Percentiles rank a stretch among this genome's conserved stretches.
These are phyloP conservation scores for Thozetella sp. DNA, from an alignment of 495 filamentous ascomycete genomes.

Conservation along the genomic window DNA sequence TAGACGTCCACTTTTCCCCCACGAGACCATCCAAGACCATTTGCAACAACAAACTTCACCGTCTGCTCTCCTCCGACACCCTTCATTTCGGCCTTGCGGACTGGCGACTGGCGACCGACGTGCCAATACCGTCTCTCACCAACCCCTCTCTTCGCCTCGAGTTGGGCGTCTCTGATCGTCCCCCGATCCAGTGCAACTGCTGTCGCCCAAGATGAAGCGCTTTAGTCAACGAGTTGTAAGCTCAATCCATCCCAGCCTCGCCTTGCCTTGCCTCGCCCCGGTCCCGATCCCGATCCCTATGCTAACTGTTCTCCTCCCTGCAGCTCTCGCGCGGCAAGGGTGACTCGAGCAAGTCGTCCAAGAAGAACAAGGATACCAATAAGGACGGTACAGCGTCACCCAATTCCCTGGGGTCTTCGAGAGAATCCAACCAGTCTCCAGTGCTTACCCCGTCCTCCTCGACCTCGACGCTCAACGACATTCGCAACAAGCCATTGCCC, in stretches of 20 bases:
- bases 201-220: conserved; percentile 82
- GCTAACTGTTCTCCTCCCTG: conserved; percentile 22
- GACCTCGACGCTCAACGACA: conserved; percentile 81
- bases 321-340: conserved; percentile 92
- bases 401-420: conserved; percentile 57
- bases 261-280: no score
- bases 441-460: conserved; percentile 78
- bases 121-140: conserved; percentile 1
- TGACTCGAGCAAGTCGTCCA: conserved; percentile 86
- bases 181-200: conserved; percentile 35
- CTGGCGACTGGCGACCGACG: conserved; percentile 5
- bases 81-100: neutral
- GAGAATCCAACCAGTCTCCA: conserved; percentile 58
- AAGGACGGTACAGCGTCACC: conserved; percentile 77
- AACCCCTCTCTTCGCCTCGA: conserved; percentile 21
- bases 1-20: neutral
- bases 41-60: neutral
- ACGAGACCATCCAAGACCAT: neutral
- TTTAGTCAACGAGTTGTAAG: conserved; percentile 98
- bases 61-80: neutral
- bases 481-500: conserved; percentile 79
- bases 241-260: conserved; percentile 17
- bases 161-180: conserved; percentile 33
- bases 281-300: neutral
- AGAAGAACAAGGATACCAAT: conserved; percentile 84